A percentile compares a stretch with the other conserved stretches of the same genome.
These are phyloP conservation scores for Microdochium trichocladiopsis DNA, from an alignment of 2,329 filamentous ascomycete species.

Conservation along the genomic window DNA sequence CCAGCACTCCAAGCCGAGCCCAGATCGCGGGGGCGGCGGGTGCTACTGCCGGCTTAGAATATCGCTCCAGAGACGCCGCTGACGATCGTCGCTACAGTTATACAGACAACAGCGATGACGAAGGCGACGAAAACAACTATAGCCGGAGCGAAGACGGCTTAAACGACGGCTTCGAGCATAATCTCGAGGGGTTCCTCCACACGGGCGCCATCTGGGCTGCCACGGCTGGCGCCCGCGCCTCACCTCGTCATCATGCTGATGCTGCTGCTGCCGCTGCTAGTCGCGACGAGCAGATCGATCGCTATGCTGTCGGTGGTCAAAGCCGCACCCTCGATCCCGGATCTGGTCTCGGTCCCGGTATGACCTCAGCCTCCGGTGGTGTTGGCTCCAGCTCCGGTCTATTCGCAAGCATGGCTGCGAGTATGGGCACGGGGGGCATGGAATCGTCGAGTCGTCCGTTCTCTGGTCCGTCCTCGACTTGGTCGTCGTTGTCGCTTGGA, in stretches of 20 bases:
- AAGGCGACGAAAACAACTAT: conserved; percentile 11
- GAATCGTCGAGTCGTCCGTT: too few species aligned
- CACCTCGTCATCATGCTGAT: background rate
- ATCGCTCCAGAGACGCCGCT: too few species aligned
- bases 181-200: conserved; percentile 35
- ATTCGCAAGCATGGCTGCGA: too few species aligned
- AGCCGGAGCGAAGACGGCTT: conserved; percentile 16
- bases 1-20: too few species aligned
- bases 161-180: conserved; percentile 38
- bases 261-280: background rate
- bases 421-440: too few species aligned
- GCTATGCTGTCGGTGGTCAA: too few species aligned
- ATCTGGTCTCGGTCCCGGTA: too few species aligned
- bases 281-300: background rate
- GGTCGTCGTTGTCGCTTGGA: background rate
- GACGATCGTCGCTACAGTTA: background rate
- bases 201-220: conserved; percentile 22
- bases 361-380: too few species aligned
- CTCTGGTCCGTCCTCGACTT: background rate
- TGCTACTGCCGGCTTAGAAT: too few species aligned
- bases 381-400: too few species aligned
- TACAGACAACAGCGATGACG: conserved; percentile 5
- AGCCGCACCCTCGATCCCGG: too few species aligned
- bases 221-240: conserved; percentile 5
- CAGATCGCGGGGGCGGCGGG: too few species aligned